Evolutionary conservation across 2,329 filamentous ascomycete species (phyloP), one percentile per base, ranked within the genome.

Genomic region (Penicillium sp.): DNA sequence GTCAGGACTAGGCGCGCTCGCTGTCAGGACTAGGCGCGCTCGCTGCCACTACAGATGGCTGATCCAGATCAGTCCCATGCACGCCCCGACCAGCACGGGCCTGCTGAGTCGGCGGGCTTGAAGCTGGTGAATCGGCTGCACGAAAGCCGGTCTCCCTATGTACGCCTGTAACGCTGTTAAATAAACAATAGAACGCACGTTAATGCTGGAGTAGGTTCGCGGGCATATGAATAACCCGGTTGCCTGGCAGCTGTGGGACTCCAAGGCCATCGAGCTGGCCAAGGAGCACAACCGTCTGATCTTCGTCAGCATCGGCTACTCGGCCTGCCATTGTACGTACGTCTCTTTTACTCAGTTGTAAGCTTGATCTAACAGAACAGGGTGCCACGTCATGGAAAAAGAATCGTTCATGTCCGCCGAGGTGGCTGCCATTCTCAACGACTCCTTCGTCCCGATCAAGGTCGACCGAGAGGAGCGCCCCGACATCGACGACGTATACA

Each of bases 241-340:
- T 38, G 86, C 87, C 65, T 99, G 94, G 94, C 94, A 99, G 79
- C 79, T 90, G 59, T 90, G 96, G 80, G 88, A 88, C 63, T 81
- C 87, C 21, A 86, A 91, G 66, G 85, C 90, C 16, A 79, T 97
- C 54, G 82, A 83, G 61, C 80, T 91, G 48, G 93, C 94, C 16
- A 88, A 84, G 71, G 83, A 80, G 64, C 85, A 92, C 64, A 95
- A 97, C 72, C 89, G 91, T 67, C 80, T 96, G 58, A 86, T 99
- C 59, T 97, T 97, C 69, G 79, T 97, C 60, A 95, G 93, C 70
- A 92, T 97, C 67, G 94, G 94, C 49, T 99, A 96, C 77, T 89
- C 89, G 20, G 91, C 94, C 43, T 97, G 94, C 71, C 93, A 97
- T 77, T 96, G 94, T 94, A 76, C 69, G 88, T 78, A 42, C 9